Evolutionary conservation across 2,329 filamentous ascomycete species (phyloP), one percentile per base, ranked within the genome.

Genomic region (Trichoderma sp.): DNA sequence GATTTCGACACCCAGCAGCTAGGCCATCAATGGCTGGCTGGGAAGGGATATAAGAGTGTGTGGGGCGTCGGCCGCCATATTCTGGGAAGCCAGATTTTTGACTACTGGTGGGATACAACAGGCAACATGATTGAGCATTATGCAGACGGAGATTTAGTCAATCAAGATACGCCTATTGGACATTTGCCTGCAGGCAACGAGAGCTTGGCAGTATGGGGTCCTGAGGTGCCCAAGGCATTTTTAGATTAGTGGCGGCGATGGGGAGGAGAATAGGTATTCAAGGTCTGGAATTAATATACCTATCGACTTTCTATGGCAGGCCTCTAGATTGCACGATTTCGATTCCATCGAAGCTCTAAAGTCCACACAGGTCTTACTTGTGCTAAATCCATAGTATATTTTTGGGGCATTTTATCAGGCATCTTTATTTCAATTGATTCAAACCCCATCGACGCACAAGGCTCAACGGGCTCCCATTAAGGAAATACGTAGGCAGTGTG

Each of bases 1-100:
- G 89, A 92, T 79, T 90, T 90, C 77, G 91, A 93, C 79, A 88
- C 87, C 1, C 90, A 92, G 84, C 83, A 86, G 21, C 81, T 92
- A 4, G 91, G 90, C 0, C 91, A 92, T 80, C 84, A 90, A 69
- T 91, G 89, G 87, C 82, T 93, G 63, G 84, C 82, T 0, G 81
- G 85, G 63, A 88, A 89, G 78, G 86, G 86, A 3, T 91, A 89
- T 77, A 86, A 85, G 76, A 84, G 82, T 31, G 87, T 90, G 14
- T 92, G 90, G 91, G 91, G 91, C 0, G 87, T 92, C 0, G 91
- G 91, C 0, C 82, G 91, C 63, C 90, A 92, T 83, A 85, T 91
- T 11, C 80, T 91, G 33, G 90, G 90, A 1, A 87, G 84, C 64
- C 90, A 92, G 81, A 87, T 92, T 53, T 92, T 92, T 77, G 90